These are phyloP conservation scores for Peterozyma toletana DNA, from an alignment of 805 yeast species.

Conservation along the genomic window DNA sequence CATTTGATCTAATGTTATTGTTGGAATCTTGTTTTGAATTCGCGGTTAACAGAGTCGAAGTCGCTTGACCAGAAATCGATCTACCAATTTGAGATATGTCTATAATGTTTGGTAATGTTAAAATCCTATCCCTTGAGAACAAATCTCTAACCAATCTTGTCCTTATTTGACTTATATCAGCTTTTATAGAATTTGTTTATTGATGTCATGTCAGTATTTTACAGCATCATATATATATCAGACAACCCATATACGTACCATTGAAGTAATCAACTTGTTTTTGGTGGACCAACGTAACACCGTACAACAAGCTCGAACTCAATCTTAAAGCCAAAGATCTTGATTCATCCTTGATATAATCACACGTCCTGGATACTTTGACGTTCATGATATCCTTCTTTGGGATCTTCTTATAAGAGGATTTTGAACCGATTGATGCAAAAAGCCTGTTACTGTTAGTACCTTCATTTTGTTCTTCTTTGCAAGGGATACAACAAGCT, in stretches of 20 bases:
- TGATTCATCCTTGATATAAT: constrained; percentile 15
- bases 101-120: constrained; percentile 1
- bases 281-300: constrained; percentile 39
- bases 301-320: constrained; percentile 37
- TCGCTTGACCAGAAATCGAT: too few relatives aligned
- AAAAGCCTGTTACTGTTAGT: constrained; percentile 15
- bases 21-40: not conserved
- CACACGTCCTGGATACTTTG: constrained; percentile 37
- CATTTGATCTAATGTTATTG: not conserved
- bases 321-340: constrained; percentile 22
- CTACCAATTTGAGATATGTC: constrained; percentile 11
- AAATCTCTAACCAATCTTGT: constrained; percentile 7
- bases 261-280: constrained; percentile 40
- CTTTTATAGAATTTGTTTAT: too few relatives aligned
- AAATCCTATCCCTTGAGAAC: not conserved
- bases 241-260: constrained; percentile 13
- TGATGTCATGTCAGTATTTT: too few relatives aligned
- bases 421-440: constrained; percentile 20
- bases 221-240: not conserved
- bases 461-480: not conserved
- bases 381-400: constrained; percentile 24
- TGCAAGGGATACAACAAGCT: constrained; percentile 3
- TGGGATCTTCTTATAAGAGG: constrained; percentile 15
- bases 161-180: constrained; percentile 3
- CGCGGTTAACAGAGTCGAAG: constrained; percentile 9